Percentiles rank a stretch among this genome's conserved stretches.
phyloP scores from a whole-genome alignment of 208 protist genomes.

The Angomonas deanei region DNA sequence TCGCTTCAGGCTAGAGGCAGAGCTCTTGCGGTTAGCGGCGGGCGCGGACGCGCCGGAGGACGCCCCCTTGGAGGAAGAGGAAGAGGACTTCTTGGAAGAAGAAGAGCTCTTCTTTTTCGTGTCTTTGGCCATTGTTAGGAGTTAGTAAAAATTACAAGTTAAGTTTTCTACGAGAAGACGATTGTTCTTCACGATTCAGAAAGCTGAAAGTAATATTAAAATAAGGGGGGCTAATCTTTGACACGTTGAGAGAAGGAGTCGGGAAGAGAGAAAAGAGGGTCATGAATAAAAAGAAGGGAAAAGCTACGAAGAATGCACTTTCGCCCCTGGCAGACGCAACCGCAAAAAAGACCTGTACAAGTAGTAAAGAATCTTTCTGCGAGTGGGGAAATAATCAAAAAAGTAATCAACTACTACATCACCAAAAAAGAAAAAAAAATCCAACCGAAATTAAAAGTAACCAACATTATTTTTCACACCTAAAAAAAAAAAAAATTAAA shows the following conservation, averaged over 20 bases:
- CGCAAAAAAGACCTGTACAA: neutral
- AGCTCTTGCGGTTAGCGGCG: neutral
- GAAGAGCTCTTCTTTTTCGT: neutral
- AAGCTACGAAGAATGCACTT: neutral
- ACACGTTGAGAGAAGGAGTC: too few relatives aligned
- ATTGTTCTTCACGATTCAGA: neutral
- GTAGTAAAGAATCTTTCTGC: neutral
- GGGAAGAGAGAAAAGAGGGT: too few relatives aligned
- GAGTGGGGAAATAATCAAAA: neutral
- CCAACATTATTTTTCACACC: neutral
- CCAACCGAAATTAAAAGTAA: neutral
- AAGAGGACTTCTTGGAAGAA: neutral
- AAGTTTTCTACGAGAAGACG: slow-evolving; percentile 2
- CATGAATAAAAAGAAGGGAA: slow-evolving; percentile 1
- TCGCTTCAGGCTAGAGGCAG: neutral
- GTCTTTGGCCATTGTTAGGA: neutral
- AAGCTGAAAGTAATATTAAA: neutral
- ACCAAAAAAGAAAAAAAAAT: neutral
- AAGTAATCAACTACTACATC: neutral
- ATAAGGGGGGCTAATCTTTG: too few relatives aligned
- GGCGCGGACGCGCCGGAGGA: neutral
- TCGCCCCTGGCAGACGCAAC: neutral
- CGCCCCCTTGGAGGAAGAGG: neutral
- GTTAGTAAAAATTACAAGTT: slow-evolving; percentile 4
- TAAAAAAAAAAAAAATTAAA: slow-evolving; percentile 1